A percentile compares a stretch with the other conserved stretches of the same genome.
These are phyloP conservation scores for Artemisia annua DNA, from an alignment of 129 eudicot genomes.

Conservation along the genomic window DNA sequence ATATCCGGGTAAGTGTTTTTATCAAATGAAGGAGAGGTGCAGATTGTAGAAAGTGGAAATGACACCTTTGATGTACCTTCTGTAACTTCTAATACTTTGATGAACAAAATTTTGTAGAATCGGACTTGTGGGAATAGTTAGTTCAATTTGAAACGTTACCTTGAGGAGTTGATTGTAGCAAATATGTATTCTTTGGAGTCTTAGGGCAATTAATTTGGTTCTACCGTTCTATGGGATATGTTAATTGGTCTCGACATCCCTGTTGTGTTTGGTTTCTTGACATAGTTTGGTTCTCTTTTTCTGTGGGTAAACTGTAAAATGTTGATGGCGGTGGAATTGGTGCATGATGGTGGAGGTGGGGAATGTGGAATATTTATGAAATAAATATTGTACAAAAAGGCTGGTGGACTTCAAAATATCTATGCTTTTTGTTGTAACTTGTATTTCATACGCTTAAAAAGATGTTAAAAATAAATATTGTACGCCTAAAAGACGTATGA, in stretches of 20 bases:
- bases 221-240: not conserved
- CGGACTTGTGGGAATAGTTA: not conserved
- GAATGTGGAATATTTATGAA: too few species aligned
- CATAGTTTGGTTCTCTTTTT: not conserved
- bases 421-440: too few species aligned
- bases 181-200: not conserved
- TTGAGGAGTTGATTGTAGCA: not conserved
- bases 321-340: too few species aligned
- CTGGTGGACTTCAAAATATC: too few species aligned
- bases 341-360: too few species aligned
- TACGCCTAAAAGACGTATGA: too few species aligned
- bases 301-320: too few species aligned
- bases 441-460: too few species aligned
- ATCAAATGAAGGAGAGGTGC: not conserved
- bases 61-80: not conserved
- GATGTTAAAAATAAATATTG: too few species aligned
- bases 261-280: not conserved
- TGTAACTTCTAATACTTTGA: conserved; percentile 1
- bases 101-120: not conserved
- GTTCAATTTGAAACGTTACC: not conserved
- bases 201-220: not conserved
- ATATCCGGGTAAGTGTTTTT: too few species aligned
- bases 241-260: not conserved
- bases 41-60: not conserved
- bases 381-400: too few species aligned